A percentile compares a stretch with the other conserved stretches of the same genome.
Evolutionary conservation across 2,329 filamentous ascomycete species (phyloP).

Genomic region (Pestalotiopsis sp.): DNA sequence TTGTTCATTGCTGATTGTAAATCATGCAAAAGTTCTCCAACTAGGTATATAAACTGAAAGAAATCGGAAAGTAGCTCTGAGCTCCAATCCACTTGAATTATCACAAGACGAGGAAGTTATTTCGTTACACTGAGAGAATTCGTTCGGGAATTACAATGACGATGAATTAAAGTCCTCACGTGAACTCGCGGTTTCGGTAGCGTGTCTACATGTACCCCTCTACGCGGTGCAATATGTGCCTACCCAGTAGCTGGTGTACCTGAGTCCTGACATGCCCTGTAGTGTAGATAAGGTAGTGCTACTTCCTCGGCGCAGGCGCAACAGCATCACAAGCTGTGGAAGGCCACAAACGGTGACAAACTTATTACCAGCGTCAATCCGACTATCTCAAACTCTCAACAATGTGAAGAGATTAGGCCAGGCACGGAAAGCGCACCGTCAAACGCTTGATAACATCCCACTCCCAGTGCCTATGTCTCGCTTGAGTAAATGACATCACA

Average conservation of each 20-base stretch:
- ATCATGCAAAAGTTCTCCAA: too few species aligned
- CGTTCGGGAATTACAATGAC: background rate
- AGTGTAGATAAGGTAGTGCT: background rate
- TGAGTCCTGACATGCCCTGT: background rate
- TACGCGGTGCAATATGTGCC: background rate
- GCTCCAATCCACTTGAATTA: too few species aligned
- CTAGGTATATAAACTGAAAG: too few species aligned
- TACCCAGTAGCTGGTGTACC: background rate
- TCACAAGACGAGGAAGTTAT: too few species aligned
- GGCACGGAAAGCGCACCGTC: background rate
- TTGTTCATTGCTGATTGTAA: too few species aligned
- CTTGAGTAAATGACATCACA: slow-evolving; percentile 16
- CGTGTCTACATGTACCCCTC: slow-evolving; percentile 5
- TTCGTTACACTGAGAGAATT: background rate
- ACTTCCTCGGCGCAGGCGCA: too few species aligned
- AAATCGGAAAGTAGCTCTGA: too few species aligned
- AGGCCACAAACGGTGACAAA: background rate
- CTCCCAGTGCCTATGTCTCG: background rate
- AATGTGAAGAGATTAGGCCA: background rate
- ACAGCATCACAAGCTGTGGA: background rate
- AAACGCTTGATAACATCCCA: background rate
- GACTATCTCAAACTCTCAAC: background rate
- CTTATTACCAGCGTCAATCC: background rate
- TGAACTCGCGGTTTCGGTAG: background rate
- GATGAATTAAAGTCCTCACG: background rate